Base-by-base conservation (phyloP, 352 stramenopile species). In the Pythium myriotylum region DNA sequence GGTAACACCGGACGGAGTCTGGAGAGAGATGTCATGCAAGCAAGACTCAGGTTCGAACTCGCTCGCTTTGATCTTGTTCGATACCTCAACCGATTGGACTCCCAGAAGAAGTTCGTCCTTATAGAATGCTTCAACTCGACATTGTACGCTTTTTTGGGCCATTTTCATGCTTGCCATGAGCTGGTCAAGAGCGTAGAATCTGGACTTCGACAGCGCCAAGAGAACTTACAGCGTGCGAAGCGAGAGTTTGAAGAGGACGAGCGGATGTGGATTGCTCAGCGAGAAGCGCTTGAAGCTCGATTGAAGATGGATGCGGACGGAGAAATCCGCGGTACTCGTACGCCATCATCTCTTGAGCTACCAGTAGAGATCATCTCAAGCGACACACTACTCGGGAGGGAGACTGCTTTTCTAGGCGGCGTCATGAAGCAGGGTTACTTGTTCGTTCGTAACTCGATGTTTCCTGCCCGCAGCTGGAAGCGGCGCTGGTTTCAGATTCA, bases 401-500 rank as follows among this genome's bases (percentile, higher is more conserved):
- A 72, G 45, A 67, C 62, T 37, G 50, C 50, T 9, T 68, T 68
- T 20, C 56, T 62, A 17, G 71, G 65, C 24, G 73, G 66, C 7
- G 66, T 86, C 26, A 69, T 83, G 16, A 94, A 94, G 55, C 86
- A 95, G 59, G 86, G 86, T 3, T 95, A 92, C 66, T 59, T 95
- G 16, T 92, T 95, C 29, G 75, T 94, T n/a, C 86, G 86, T 41
- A 93, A 89, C 59, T 75, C 83, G 4, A 76, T 93, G 57, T 95
- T 95, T 65, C 84, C 86, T 32, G 73, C 84, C 6, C 74, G 86
- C 22, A 94, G 80, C 52, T 95, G 84, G 84, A 95, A 95, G 62
- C 78, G 86, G 13, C 76, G 82, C 4, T 95, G 86, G 86, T 95
- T 92, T 65, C 81, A 95, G 54, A 95, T 95, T 59, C 83, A 94